Conservation (phyloP, 495 filamentous ascomycete species). For the Hyaloscypha variabilis region DNA sequence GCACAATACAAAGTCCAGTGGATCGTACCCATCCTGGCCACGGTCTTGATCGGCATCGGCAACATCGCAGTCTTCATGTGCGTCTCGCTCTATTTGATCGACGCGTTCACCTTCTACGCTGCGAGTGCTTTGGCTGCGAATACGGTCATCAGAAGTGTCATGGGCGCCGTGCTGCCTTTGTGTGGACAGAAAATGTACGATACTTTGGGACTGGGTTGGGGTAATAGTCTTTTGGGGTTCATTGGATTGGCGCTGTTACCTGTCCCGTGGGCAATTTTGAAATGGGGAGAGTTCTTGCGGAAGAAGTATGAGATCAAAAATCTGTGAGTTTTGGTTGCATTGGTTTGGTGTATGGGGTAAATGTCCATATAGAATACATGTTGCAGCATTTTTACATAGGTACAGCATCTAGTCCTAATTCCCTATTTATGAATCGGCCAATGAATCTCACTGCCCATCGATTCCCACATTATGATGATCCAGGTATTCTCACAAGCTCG, state of each 20-base stretch:
- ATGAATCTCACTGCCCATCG: too few species aligned
- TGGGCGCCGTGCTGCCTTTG: constrained; percentile 65
- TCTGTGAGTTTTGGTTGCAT: constrained; percentile 7
- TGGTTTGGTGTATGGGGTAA: background rate
- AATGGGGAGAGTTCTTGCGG: constrained; percentile 40
- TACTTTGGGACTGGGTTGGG: constrained; percentile 56
- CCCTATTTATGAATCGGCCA: background rate
- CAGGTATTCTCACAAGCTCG: too few species aligned
- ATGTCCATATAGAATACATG: background rate
- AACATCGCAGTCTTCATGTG: constrained; percentile 70
- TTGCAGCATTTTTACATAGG: background rate
- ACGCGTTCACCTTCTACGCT: constrained; percentile 76
- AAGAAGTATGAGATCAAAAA: constrained; percentile 26
- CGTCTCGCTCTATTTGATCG: constrained; percentile 74
- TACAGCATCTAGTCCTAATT: background rate
- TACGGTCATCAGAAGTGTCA: constrained; percentile 65
- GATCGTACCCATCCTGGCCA: constrained; percentile 59
- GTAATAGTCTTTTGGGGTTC: constrained; percentile 67
- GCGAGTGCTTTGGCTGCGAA: constrained; percentile 73
- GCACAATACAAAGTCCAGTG: constrained; percentile 54
- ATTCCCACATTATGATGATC: too few species aligned
- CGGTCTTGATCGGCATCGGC: constrained; percentile 34
- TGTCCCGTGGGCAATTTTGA: constrained; percentile 52
- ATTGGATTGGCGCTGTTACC: constrained; percentile 61
- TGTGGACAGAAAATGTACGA: constrained; percentile 64